Evolutionary conservation across 225 moss, liverwort and hornwort genomes (phyloP), one percentile per base, ranked within the genome.

Genomic region (Anthoceros angustus): DNA sequence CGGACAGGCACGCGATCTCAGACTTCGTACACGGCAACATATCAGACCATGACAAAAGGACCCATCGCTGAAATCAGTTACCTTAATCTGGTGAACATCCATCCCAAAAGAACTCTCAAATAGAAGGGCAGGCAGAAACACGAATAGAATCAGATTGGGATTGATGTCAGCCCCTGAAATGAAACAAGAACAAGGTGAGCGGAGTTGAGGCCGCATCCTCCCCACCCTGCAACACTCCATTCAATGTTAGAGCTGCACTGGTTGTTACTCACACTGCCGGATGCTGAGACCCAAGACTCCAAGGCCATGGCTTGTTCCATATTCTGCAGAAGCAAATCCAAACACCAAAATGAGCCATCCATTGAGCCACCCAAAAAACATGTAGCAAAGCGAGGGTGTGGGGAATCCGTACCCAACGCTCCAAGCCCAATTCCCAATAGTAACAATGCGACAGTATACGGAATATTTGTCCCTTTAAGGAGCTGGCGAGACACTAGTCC

Each of bases 61-160:
- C 2, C 32, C 1, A 32, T 32, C 66, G 32, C 60, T 12, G 67
- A 42, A 60, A 40, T 32, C 32, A 32, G 32, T 32, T 46, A 92
- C 95, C 87, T 86, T 92, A 49, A 92, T 81, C 66, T 92, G 95
- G 74, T 98, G 92, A 12, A 92, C 63, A 66, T 98, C 86, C 92
- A 98, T 89, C 61, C 85, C 84, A 45, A 98, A 98, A 21, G 95
- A 92, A 64, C 95, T 98, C 66, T 98, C 95, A 66, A 98, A 92
- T 15, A 98, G 92, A 42, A 98, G 92, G 41, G 95, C 95, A 39
- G 95, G 92, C 76, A 98, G 74, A 73, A 98, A 92, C 71, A 98
- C 79, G 67, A 89, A 98, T 12, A 98, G 67, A 69, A 98, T 92
- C 41, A 98, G 84, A 0, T 68, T 64, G n/a, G 92, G 92, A 72